Evolutionary conservation across 305 asterid species (phyloP), one percentile per base, ranked within the genome.

Genomic region (Fraxinus angustifolia): DNA sequence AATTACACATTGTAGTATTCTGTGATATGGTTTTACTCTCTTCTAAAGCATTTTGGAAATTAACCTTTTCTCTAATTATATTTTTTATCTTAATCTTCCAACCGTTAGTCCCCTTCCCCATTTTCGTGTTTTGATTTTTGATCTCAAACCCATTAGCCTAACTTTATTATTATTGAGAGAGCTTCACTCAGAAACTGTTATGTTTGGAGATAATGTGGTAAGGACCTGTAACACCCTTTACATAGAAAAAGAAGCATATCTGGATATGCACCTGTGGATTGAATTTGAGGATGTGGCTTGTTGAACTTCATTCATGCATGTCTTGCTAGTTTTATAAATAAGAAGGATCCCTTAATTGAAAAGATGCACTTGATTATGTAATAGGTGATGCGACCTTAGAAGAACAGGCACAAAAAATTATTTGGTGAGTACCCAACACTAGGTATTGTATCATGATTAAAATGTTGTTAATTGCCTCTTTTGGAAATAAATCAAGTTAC

Each of bases 281-380:
- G 84, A 84, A 42, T 71, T 70, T 33, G 77, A 77, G n/a, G 81
- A 60, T 73, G 28, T 80, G 74, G 68, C 65, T 76, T 48, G 75
- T 75, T 79, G 36, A 80, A 79, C 71, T 74, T 78, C 50, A 36
- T 56, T 77, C 77, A 6, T 56, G 67, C 10, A 56, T 56, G 10
- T 56, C 67, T 56, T 56, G 67, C 23, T 56, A 56, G 67, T 56
- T 56, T 56, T 56, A 56, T n/a, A 17, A 70, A 33, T 70, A 70
- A 14, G 40, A 36, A 71, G 75, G 75, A 71, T 71, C 45, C 45
- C 40, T 31, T 71, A 71, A 71, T 71, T 6, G 45, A 71, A 42
- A 71, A 12, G 42, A 16, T 71, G 33, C 26, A 71, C 12, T 21
- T 71, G 19, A 16, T 31, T 71, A 71, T 31, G 8, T 33, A 70